Base-by-base conservation (phyloP, 169 alveolate species). In the Neospora caninum region DNA sequence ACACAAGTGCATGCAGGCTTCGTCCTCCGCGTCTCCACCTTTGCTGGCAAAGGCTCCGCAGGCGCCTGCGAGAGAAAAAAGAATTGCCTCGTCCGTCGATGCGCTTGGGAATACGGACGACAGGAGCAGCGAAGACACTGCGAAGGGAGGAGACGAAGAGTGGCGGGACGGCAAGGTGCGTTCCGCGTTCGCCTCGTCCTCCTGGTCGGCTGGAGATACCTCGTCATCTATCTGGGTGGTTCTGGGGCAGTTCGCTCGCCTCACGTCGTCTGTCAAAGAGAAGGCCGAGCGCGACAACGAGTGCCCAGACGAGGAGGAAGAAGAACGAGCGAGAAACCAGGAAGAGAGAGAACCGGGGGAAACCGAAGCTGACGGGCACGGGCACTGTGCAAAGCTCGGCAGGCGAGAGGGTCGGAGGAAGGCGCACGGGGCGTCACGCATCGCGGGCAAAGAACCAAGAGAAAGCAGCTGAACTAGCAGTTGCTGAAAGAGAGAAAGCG, bases 1-100 rank as follows among this genome's bases (percentile, higher is more conserved):
- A 25, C 45, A 78, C 43, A 78, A n/a, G n/a, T 78, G 86, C 86
- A 78, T n/a, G 86, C 45, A 38, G 20, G 86, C 86, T 18, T 69
- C 82, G 82, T 69, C 18, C 34, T 49, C 58, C 13, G 58, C 13
- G 58, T 49, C 58, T 4, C 58, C 4, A 13, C 58, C 58, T 49
- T 49, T 49, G 58, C 58, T 13, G 58, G 58, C 58, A 13, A 49
- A 49, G 22, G 58, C 58, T 49, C 22, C 58, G 58, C 58, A 49
- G 58, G 13, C 58, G 58, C 58, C 58, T 4, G 58, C 58, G 13
- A 49, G 58, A 49, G 58, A 16, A 29, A 22, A 64, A 16, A 64
- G n/a, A 16, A 64, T 9, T 64, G 34, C 7, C 73, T 64, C 73
- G 7, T 22, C 73, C 25, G 34, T 7, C 73, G 34, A 64, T 27